phyloP scores from a whole-genome alignment of 495 filamentous ascomycete species.

The Chaetomium tenue region DNA sequence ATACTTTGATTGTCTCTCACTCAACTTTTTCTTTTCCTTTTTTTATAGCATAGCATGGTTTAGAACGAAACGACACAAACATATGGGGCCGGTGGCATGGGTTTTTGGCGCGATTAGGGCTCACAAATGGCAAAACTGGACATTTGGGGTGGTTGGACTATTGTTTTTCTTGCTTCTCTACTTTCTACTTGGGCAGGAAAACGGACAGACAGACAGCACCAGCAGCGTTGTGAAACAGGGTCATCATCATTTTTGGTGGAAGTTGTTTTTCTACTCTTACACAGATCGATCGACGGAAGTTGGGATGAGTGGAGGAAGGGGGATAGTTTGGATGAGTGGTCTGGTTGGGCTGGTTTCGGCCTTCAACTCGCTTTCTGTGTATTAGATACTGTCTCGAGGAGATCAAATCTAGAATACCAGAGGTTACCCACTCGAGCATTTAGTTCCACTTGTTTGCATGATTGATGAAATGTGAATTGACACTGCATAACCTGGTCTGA shows the following conservation, averaged over 20 bases:
- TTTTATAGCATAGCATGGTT: constrained; percentile 38
- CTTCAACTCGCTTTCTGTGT: constrained; percentile 56
- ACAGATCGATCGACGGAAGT: constrained; percentile 18
- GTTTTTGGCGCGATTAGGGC: constrained; percentile 16
- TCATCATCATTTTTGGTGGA: constrained; percentile 29
- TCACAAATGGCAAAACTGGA: constrained; percentile 29
- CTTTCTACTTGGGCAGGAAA: constrained; percentile 3
- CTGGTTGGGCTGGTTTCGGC: constrained; percentile 20
- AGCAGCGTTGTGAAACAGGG: constrained; percentile 22
- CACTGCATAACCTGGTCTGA: not conserved
- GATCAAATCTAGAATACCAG: constrained; percentile 50
- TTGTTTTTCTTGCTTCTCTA: constrained; percentile 8
- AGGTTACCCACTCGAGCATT: constrained; percentile 54
- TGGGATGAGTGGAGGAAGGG: constrained; percentile 15
- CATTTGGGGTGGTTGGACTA: constrained; percentile 31
- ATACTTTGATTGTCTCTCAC: constrained; percentile 17
- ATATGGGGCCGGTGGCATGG: constrained; percentile 10
- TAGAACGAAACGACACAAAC: constrained; percentile 34
- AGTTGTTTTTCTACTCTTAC: constrained; percentile 11
- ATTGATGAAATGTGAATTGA: constrained; percentile 2
- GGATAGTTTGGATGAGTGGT: constrained; percentile 9
- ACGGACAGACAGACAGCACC: constrained; percentile 18
- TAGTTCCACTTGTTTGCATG: not conserved
- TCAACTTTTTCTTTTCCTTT: constrained; percentile 19
- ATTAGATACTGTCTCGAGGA: constrained; percentile 47